Percentiles rank a stretch among this genome's conserved stretches.
Conservation (phyloP, 768 basidiomycete genomes). For the Amanita thiersii region DNA sequence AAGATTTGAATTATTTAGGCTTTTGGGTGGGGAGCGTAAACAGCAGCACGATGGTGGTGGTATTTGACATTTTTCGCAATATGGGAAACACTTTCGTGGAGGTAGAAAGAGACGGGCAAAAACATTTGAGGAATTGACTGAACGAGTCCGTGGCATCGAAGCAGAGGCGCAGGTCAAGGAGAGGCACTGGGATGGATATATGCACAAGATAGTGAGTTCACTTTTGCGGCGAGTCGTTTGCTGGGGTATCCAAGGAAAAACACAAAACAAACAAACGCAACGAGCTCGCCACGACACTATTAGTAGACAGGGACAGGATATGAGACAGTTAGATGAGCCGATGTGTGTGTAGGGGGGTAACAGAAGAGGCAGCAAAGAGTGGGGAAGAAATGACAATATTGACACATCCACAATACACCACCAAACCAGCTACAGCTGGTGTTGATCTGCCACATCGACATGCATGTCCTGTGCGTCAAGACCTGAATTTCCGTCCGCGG, state of each 20-base stretch:
- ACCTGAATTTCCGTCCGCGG: conserved; percentile 18
- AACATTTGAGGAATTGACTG: conserved; percentile 19
- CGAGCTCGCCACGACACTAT: conserved; percentile 9
- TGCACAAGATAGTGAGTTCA: conserved; percentile 12
- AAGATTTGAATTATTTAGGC: too few species aligned
- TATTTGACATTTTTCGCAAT: too few species aligned
- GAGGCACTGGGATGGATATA: conserved; percentile 11
- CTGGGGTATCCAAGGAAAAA: conserved; percentile 24
- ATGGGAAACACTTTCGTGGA: conserved; percentile 17
- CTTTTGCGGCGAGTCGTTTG: conserved; percentile 11
- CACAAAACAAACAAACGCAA: conserved; percentile 11
- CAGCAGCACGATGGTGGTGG: conserved; percentile 22
- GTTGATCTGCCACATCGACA: conserved; percentile 19
- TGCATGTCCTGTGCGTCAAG: conserved; percentile 32
- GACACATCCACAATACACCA: conserved; percentile 10
- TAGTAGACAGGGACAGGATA: conserved; percentile 8
- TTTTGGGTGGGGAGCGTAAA: conserved; percentile 14
- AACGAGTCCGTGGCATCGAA: conserved; percentile 12
- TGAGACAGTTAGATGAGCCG: conserved; percentile 7
- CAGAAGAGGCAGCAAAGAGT: conserved; percentile 7
- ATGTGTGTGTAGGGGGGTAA: conserved; percentile 6
- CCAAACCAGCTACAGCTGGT: conserved; percentile 2
- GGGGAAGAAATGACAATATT: conserved; percentile 7
- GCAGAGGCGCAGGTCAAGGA: conserved; percentile 13
- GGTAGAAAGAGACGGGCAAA: conserved; percentile 18